These are phyloP conservation scores for Populus hybrid DNA, from an alignment of 441 rosid genomes.

Conservation along the genomic window DNA sequence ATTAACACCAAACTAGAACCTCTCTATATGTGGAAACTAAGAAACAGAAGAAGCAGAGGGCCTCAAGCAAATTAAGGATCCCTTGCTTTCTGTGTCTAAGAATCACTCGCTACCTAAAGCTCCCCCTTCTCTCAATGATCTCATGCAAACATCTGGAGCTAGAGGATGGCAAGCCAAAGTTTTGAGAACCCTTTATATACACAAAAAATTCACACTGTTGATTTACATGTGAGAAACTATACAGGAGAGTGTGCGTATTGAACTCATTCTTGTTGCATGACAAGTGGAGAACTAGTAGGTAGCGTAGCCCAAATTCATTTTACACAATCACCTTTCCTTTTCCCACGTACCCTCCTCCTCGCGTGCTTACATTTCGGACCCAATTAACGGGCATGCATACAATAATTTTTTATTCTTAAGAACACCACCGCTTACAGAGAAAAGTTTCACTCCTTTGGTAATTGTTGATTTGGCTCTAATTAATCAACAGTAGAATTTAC, in stretches of 20 bases:
- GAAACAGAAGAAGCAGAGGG: slow-evolving; percentile 13
- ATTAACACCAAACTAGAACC: neutral
- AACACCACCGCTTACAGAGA: neutral
- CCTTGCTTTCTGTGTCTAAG: slow-evolving; percentile 32
- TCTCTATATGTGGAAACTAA: neutral
- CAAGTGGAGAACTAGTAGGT: slow-evolving; percentile 66
- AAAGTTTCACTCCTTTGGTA: neutral
- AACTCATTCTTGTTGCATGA: slow-evolving; percentile 61
- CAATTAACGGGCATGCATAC: neutral
- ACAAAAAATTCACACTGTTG: neutral
- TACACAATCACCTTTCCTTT: slow-evolving; percentile 15
- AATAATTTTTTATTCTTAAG: neutral
- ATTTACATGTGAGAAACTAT: neutral
- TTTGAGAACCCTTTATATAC: slow-evolving; percentile 10
- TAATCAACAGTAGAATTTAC: neutral
- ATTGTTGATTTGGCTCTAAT: neutral
- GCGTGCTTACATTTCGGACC: slow-evolving; percentile 20
- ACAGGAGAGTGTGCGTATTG: slow-evolving; percentile 28
- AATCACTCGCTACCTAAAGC: neutral
- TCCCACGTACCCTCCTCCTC: slow-evolving; percentile 21
- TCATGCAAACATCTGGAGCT: slow-evolving; percentile 17
- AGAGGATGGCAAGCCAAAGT: neutral
- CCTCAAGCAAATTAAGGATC: slow-evolving; percentile 24
- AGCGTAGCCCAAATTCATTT: slow-evolving; percentile 51
- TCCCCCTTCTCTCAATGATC: slow-evolving; percentile 9